These are phyloP conservation scores for Aspergillus avenaceus DNA, from an alignment of 495 filamentous ascomycete genomes.

Conservation along the genomic window DNA sequence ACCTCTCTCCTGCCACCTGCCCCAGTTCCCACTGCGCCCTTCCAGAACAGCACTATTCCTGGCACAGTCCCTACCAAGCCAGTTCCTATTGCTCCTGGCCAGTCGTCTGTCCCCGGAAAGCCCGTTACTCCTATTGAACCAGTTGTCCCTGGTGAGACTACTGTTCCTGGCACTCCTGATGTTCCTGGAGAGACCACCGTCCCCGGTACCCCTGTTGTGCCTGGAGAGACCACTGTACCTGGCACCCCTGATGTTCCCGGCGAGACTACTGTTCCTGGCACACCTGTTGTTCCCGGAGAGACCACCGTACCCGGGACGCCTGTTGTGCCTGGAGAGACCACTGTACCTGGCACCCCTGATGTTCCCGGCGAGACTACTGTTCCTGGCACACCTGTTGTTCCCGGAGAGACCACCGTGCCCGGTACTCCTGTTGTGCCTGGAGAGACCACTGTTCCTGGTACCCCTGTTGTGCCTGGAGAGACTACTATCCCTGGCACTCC, in stretches of 20 bases:
- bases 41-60: conserved; percentile 22
- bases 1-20: neutral
- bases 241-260: conserved; percentile 4
- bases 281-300: conserved; percentile 4
- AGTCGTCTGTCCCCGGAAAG: conserved; percentile 7
- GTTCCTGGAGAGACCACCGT: conserved; percentile 4
- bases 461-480: neutral
- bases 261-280: conserved; percentile 1
- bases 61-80: conserved; percentile 8
- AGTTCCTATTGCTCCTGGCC: conserved; percentile 13
- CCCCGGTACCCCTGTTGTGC: conserved; percentile 3
- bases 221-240: conserved; percentile 5
- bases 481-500: neutral
- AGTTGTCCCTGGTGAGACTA: conserved; percentile 1
- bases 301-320: conserved; percentile 4
- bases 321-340: neutral
- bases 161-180: conserved; percentile 3
- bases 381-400: neutral
- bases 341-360: neutral
- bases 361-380: neutral
- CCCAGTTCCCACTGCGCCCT: conserved; percentile 13
- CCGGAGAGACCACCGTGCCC: conserved; percentile 1
- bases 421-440: neutral
- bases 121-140: neutral
- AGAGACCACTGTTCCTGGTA: neutral